Base-by-base conservation (phyloP, 441 rosid species). In the Arabidopsis hybrid region DNA sequence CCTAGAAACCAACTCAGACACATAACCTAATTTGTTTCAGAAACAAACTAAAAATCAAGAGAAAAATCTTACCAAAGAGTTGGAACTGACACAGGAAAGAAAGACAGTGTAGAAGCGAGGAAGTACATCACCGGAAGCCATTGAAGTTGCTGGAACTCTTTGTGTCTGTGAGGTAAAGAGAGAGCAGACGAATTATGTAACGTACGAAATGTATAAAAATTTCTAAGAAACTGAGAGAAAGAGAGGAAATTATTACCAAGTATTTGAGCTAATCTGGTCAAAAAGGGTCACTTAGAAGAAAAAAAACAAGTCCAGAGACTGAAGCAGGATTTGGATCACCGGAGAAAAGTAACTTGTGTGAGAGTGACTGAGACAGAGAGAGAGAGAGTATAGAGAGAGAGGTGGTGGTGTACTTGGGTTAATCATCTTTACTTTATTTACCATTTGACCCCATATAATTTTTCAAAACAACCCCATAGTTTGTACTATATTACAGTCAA, bases 51-150 rank as follows among this genome's bases (percentile, higher is more conserved):
- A 49, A 49, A 49, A 16, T 7, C 53, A 49, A 52, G n/a, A 52
- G 13, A 52, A 52, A 51, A 52, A 26, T 9, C 57, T 10, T 26
- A 52, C 57, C 57, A 52, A 52, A 4, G 57, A 52, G 31, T 21
- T 21, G 34, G 34, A 50, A 16, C 56, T 52, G 14, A 21, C 1
- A 1, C 9, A 10, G n/a, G 57, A 52, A 8, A 52, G 6, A 21
- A 21, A 52, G n/a, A 52, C 32, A 21, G 7, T 52, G 13, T 21
- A 52, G 13, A 52, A 52, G 9, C 34, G 57, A 52, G 57, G 57
- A 52, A 52, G 57, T 9, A 51, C 8, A 46, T 14, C 51, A 46
- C 51, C 17, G 51, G 51, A 4, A 21, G 57, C 57, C 57, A 52
- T 52, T 7, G 57, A 49, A 12, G 47, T 39, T 39, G 43, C 43